These are phyloP conservation scores for Penicillium sp. DNA, from an alignment of 2,329 filamentous ascomycete species.

Conservation along the genomic window DNA sequence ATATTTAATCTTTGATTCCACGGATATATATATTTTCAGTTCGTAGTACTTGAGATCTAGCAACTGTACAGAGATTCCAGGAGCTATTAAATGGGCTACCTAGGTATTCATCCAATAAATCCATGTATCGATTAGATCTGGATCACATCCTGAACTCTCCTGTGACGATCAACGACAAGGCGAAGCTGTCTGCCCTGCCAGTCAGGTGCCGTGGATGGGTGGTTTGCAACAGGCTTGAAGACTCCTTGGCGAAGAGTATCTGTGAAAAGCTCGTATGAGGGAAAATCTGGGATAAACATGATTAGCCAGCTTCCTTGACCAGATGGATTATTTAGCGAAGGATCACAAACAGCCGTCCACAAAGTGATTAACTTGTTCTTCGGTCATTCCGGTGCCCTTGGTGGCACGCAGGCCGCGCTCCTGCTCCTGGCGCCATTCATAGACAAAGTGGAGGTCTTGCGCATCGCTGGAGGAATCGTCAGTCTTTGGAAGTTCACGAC, in stretches of 20 bases:
- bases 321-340: background rate
- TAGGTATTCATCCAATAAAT: too few species aligned
- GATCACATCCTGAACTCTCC: slow-evolving; percentile 55
- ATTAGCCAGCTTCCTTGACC: background rate
- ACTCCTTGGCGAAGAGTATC: slow-evolving; percentile 56
- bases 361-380: slow-evolving; percentile 71
- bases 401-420: slow-evolving; percentile 63
- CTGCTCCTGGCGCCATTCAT: slow-evolving; percentile 77
- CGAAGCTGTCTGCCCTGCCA: slow-evolving; percentile 55
- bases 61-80: background rate
- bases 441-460: slow-evolving; percentile 67
- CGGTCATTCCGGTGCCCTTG: slow-evolving; percentile 73
- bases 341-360: slow-evolving; percentile 58
- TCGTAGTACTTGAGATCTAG: background rate
- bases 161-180: slow-evolving; percentile 56
- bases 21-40: background rate
- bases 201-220: slow-evolving; percentile 20
- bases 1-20: background rate
- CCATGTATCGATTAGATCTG: slow-evolving; percentile 43
- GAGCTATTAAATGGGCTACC: background rate
- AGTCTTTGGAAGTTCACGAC: background rate
- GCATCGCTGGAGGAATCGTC: slow-evolving; percentile 52
- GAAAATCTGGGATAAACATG: slow-evolving; percentile 49
- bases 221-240: slow-evolving; percentile 39
- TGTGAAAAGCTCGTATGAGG: slow-evolving; percentile 65